A percentile compares a stretch with the other conserved stretches of the same genome.
Evolutionary conservation across 164 flowering plant species (phyloP).

Genomic region (Brasenia schreberi): DNA sequence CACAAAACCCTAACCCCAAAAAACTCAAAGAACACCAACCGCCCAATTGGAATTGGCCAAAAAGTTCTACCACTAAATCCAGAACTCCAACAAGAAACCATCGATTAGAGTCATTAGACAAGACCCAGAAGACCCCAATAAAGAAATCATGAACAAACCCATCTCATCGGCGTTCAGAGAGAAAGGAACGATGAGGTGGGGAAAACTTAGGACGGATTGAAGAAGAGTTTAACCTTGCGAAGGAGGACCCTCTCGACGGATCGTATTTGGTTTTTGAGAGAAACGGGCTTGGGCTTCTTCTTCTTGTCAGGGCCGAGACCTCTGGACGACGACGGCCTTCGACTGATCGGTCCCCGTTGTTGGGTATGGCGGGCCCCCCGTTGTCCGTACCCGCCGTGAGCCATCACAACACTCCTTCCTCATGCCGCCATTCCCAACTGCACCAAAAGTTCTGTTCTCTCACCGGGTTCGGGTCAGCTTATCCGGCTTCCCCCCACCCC

Average conservation of each 20-base stretch:
- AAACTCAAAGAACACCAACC: too few relatives aligned
- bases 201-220: too few relatives aligned
- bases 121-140: not conserved
- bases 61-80: too few relatives aligned
- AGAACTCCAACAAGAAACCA: too few relatives aligned
- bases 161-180: too few relatives aligned
- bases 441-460: not conserved
- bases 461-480: not conserved
- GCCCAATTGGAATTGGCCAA: too few relatives aligned
- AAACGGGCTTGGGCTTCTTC: conserved; percentile 27
- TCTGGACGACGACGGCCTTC: conserved; percentile 16
- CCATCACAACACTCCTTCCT: conserved; percentile 23
- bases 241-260: conserved; percentile 54
- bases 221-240: not conserved
- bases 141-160: not conserved
- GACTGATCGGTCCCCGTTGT: conserved; percentile 23
- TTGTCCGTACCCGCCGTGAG: conserved; percentile 71
- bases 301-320: not conserved
- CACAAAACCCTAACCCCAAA: not conserved
- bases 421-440: not conserved
- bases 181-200: too few relatives aligned
- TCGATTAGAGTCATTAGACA: too few relatives aligned
- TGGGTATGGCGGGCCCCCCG: conserved; percentile 28
- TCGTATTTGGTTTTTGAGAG: conserved; percentile 91
- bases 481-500: not conserved